phyloP scores from a whole-genome alignment of 345 rosid genomes.

The Acer saccharum region DNA sequence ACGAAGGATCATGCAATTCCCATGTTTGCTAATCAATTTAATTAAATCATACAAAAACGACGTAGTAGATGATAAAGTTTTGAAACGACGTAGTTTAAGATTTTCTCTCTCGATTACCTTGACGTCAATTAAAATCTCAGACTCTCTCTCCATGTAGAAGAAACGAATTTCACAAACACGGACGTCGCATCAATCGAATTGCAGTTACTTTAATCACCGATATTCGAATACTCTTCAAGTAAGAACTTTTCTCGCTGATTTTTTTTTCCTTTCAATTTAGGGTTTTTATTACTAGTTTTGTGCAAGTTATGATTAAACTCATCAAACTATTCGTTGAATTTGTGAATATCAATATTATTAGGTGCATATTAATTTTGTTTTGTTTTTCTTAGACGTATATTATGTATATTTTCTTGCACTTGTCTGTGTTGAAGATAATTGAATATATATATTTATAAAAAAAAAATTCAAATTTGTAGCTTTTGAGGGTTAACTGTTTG shows the following conservation, averaged over 20 bases:
- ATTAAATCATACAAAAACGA: neutral
- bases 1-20: too few species aligned
- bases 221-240: conserved; percentile 6
- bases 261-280: neutral
- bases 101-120: neutral
- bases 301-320: neutral
- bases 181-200: neutral
- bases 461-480: neutral
- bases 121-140: neutral
- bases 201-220: neutral
- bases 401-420: neutral
- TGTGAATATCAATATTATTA: neutral
- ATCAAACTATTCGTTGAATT: neutral
- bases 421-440: neutral
- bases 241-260: neutral
- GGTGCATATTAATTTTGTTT: neutral
- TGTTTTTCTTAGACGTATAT: too few species aligned
- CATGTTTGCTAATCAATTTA: too few species aligned
- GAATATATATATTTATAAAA: neutral
- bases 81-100: neutral
- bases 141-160: neutral
- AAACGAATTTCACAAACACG: neutral
- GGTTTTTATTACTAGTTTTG: neutral
- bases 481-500: neutral
- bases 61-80: neutral